Percentiles rank a stretch among this genome's conserved stretches.
phyloP scores from a whole-genome alignment of 176 grass and related monocot genomes.

The Musa troglodytarum region DNA sequence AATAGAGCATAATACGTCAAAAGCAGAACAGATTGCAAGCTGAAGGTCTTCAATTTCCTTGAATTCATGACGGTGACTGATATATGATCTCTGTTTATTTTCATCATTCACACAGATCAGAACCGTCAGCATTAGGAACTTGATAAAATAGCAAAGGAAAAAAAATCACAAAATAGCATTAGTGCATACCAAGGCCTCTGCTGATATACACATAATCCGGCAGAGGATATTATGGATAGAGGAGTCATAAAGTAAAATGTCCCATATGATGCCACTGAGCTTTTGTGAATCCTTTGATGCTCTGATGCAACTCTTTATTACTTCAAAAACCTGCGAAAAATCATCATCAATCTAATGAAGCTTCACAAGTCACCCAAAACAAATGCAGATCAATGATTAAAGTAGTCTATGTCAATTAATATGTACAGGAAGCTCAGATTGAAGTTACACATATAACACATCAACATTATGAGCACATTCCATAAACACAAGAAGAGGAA shows the following conservation, averaged over 20 bases:
- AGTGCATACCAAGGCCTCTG: constrained; percentile 43
- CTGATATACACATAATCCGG: constrained; percentile 40
- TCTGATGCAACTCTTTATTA: constrained; percentile 69
- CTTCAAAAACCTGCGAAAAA: constrained; percentile 61
- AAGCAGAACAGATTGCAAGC: constrained; percentile 48
- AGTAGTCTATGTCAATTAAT: too few relatives aligned
- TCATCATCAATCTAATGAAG: not conserved
- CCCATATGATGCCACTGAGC: constrained; percentile 52
- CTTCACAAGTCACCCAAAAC: not conserved
- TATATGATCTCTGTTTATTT: constrained; percentile 39
- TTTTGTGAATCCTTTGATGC: constrained; percentile 31
- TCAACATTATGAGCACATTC: too few relatives aligned
- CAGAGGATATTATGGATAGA: constrained; percentile 66
- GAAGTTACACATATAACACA: too few relatives aligned
- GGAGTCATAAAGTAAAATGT: constrained; percentile 72
- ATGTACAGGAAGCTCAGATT: too few relatives aligned
- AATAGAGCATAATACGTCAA: constrained; percentile 56
- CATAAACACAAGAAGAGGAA: too few relatives aligned
- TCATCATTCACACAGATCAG: constrained; percentile 14
- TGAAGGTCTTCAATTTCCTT: constrained; percentile 61
- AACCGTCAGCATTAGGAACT: constrained; percentile 23
- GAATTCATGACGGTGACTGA: constrained; percentile 28
- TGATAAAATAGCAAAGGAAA: not conserved
- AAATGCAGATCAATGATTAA: too few relatives aligned
- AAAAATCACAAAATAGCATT: constrained; percentile 1